phyloP scores from a whole-genome alignment of 1,139 yeast species.

The Suhomyces panamericanus region DNA sequence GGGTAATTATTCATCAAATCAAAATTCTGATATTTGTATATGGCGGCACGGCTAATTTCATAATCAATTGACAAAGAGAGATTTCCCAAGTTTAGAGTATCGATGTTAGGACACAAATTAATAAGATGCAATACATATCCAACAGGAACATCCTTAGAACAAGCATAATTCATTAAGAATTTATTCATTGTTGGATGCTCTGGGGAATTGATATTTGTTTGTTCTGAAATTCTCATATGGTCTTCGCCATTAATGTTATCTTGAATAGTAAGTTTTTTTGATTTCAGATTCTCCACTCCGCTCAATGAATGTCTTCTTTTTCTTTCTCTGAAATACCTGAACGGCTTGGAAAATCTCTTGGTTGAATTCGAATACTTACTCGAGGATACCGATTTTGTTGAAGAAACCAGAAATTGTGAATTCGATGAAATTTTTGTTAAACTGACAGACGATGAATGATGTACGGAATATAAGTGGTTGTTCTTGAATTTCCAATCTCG shows the following conservation, averaged over 20 bases:
- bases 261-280: slow-evolving; percentile 8
- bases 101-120: slow-evolving; percentile 57
- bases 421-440: slow-evolving; percentile 31
- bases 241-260: neutral
- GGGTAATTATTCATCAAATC: slow-evolving; percentile 43
- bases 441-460: slow-evolving; percentile 20
- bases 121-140: slow-evolving; percentile 65
- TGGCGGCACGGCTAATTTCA: slow-evolving; percentile 36
- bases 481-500: slow-evolving; percentile 81
- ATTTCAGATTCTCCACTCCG: slow-evolving; percentile 2
- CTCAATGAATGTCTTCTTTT: slow-evolving; percentile 16
- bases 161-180: slow-evolving; percentile 55
- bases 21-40: slow-evolving; percentile 40
- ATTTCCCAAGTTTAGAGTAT: slow-evolving; percentile 51
- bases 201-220: slow-evolving; percentile 17
- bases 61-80: slow-evolving; percentile 61
- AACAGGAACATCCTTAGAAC: slow-evolving; percentile 64
- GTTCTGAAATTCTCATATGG: neutral
- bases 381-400: slow-evolving; percentile 21
- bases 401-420: slow-evolving; percentile 21
- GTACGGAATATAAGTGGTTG: slow-evolving; percentile 60
- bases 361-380: slow-evolving; percentile 16
- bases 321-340: slow-evolving; percentile 27
- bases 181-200: slow-evolving; percentile 63
- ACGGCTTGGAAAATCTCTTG: slow-evolving; percentile 25